Base-by-base conservation (phyloP, 2,329 filamentous ascomycete species). In the Fusarium globosum region DNA sequence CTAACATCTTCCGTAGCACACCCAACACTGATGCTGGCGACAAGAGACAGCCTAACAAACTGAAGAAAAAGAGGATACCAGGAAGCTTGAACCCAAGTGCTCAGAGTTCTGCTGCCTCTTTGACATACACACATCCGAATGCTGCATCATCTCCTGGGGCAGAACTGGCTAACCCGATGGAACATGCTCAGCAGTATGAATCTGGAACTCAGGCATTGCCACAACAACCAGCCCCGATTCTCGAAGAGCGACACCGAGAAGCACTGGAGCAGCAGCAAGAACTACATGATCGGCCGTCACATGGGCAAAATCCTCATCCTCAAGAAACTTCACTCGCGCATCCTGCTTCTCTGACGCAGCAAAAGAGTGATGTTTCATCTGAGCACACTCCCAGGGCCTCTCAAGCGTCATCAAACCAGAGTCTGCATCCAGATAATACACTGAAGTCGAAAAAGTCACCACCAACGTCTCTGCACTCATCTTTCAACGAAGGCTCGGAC, bases 51-150 rank as follows among this genome's bases (percentile, higher is more conserved):
- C 94, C 95, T 1, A 98, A 97, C 79, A 97, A 98, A 82, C 85
- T 99, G 58, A 93, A 92, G 81, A 98, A 98, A 86, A 97, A 94
- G 82, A 88, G 91, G 71, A 85, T 93, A 62, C 92, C 93, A 1
- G 92, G 91, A 46, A 94, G 93, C 78, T 84, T 93, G 28, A 95
- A 94, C 76, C 92, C 92, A 26, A 98, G 96, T 80, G 95, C 96
- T 1, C 95, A 97, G 73, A 98, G 95, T 79, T 98, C 96, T 21
- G 93, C 90, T 12, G 90, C 93, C 21, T 98, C 95, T 13, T 85
- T 97, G 21, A 81, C 84, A 11, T 82, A 86, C 46, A 66, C 64
- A 46, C 80, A 81, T 43, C 86, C 85, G 18, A 81, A 83, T 48
- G 79, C 83, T 15, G 81, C 82, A 4, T 88, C 88, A 6, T 88